Base-by-base conservation (phyloP, 2,329 filamentous ascomycete genomes). In the Hansfordia pulvinata region DNA sequence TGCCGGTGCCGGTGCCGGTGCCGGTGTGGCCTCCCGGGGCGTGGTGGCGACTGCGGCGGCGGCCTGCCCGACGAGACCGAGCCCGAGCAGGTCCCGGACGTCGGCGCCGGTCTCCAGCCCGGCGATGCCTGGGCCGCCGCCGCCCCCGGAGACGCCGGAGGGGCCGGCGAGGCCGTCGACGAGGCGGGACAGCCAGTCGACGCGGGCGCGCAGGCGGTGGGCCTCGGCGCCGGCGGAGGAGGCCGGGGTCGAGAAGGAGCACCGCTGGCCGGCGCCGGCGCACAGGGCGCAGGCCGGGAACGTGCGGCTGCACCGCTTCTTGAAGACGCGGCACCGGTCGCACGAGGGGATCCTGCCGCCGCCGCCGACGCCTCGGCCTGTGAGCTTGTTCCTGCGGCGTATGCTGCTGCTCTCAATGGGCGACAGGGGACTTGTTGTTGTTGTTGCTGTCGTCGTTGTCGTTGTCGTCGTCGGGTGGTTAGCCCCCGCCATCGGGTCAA, bases 231-330 rank as follows among this genome's bases (percentile, higher is more conserved):
- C 43, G 18, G 40, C 41, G n/a, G 42, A 40, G 8, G 42, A 35
- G 4, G 41, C 38, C 19, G 42, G 42, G 8, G 42, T 44, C 8
- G 39, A 49, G 29, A 42, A 52, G 26, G 44, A 56, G 37, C 57
- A 60, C 18, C 45, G 44, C 22, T 54, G 44, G 11, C 52, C 54
- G 8, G 54, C 50, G 17, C 41, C 46, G 24, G 47, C 44, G 34
- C 56, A 60, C 2, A 56, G 43, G 4, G 47, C 44, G 36, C 57
- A 60, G 10, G 43, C 42, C 14, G 50, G 56, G 33, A 51, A 50
- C 2, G 53, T 56, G 19, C 54, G 46, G 23, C 51, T 57, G 36
- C 57, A 60, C 30, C 53, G 57, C 44, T 60, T 60, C 41, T 60
- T 60, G 38, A 58, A 55, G 34, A 43, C 49, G 23, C 56, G 53